phyloP scores from a whole-genome alignment of 805 yeast genomes.

The Ogataea dorogensis region DNA sequence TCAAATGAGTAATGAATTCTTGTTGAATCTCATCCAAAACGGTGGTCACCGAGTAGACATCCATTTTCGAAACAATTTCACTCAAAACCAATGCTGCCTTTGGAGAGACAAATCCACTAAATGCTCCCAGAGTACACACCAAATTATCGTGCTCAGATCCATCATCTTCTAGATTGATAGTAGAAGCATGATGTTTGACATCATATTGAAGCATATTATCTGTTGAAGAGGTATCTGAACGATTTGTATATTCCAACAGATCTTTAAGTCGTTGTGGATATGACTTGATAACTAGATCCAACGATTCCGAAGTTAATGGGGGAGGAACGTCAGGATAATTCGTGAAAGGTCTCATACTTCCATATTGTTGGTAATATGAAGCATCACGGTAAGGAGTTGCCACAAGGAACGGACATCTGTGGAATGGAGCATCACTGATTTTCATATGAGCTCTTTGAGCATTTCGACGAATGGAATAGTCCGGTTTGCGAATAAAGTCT shows the following conservation, averaged over 20 bases:
- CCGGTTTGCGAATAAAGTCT: slow-evolving; percentile 53
- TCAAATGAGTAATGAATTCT: slow-evolving; percentile 48
- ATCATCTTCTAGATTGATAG: slow-evolving; percentile 22
- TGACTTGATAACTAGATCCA: slow-evolving; percentile 40
- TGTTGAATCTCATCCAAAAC: slow-evolving; percentile 66
- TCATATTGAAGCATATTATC: slow-evolving; percentile 1
- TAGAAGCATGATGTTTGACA: not conserved
- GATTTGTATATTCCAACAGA: slow-evolving; percentile 13
- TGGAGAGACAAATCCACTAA: slow-evolving; percentile 50
- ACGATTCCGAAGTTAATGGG: slow-evolving; percentile 54
- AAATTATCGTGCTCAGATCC: slow-evolving; percentile 51
- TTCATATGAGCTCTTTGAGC: slow-evolving; percentile 66
- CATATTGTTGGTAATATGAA: slow-evolving; percentile 46
- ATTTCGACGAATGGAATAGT: slow-evolving; percentile 44
- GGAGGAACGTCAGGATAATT: slow-evolving; percentile 61
- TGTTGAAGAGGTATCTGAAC: slow-evolving; percentile 8
- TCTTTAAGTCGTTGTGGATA: slow-evolving; percentile 28
- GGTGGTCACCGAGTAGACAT: slow-evolving; percentile 41
- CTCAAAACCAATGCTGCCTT: slow-evolving; percentile 17
- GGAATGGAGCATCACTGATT: slow-evolving; percentile 78
- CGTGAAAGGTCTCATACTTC: slow-evolving; percentile 56
- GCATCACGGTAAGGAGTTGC: slow-evolving; percentile 47
- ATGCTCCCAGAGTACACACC: slow-evolving; percentile 52
- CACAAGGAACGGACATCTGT: slow-evolving; percentile 72
- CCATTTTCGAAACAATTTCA: slow-evolving; percentile 38